phyloP scores from a whole-genome alignment of 2,329 filamentous ascomycete species.

The Zasmidium angulare region DNA sequence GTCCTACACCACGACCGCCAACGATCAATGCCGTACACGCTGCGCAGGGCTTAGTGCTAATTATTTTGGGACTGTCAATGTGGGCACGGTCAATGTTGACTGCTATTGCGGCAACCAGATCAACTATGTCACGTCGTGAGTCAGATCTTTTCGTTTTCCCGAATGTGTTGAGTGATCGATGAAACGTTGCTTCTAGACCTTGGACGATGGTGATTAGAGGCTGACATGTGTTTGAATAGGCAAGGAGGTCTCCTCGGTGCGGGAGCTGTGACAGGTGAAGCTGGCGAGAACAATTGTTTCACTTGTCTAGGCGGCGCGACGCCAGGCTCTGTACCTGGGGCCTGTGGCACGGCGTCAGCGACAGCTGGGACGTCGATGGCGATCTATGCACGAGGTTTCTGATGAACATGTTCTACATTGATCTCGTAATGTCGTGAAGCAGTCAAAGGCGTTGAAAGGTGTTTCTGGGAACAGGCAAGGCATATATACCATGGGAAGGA shows the following conservation, averaged over 20 bases:
- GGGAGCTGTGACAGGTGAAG: conserved; percentile 18
- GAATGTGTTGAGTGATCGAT: too few species aligned
- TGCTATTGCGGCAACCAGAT: conserved; percentile 32
- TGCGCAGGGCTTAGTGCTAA: conserved; percentile 19
- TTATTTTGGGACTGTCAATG: conserved; percentile 31
- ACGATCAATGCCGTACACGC: conserved; percentile 22
- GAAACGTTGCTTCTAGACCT: too few species aligned
- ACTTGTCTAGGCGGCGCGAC: conserved; percentile 23
- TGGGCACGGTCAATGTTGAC: conserved; percentile 22
- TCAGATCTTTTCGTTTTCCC: background rate
- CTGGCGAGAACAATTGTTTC: conserved; percentile 30
- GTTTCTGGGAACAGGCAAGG: too few species aligned
- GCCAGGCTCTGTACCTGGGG: conserved; percentile 18
- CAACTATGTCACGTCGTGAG: conserved; percentile 26
- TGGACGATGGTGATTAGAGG: too few species aligned
- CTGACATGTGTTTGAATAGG: background rate
- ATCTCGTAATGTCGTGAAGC: too few species aligned
- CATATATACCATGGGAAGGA: background rate
- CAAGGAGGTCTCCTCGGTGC: conserved; percentile 2
- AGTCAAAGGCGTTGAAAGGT: too few species aligned
- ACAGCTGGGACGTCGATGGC: conserved; percentile 27
- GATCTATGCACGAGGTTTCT: conserved; percentile 30
- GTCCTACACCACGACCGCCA: conserved; percentile 21
- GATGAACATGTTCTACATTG: too few species aligned
- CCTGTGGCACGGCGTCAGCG: conserved; percentile 28